These are phyloP conservation scores for Aspergillus eucalypticola DNA, from an alignment of 2,329 filamentous ascomycete genomes.

Conservation along the genomic window DNA sequence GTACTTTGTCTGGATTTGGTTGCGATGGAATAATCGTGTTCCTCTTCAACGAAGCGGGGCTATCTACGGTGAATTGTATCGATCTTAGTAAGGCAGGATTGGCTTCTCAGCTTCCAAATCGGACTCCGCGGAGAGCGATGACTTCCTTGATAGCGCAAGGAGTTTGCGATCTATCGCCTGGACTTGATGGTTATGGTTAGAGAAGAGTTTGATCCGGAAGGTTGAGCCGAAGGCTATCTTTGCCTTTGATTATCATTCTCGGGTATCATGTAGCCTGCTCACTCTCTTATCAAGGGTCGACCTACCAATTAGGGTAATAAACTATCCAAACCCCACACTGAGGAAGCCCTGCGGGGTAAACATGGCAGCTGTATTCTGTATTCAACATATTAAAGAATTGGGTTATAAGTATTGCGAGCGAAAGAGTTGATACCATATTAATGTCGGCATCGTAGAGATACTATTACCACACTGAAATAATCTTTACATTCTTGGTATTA, in stretches of 20 bases:
- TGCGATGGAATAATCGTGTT: background rate
- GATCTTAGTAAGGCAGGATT: background rate
- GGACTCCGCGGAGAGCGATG: background rate
- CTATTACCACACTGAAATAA: too few species aligned
- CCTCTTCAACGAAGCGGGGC: background rate
- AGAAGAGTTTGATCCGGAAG: background rate
- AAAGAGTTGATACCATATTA: too few species aligned
- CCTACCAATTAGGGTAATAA: background rate
- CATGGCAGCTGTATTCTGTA: background rate
- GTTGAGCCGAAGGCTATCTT: background rate
- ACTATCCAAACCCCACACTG: background rate
- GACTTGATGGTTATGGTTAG: background rate
- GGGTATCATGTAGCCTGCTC: background rate
- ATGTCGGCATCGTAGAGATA: too few species aligned
- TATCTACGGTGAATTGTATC: background rate
- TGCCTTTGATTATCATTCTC: background rate
- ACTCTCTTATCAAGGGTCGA: background rate
- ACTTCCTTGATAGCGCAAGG: background rate
- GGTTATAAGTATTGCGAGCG: too few species aligned
- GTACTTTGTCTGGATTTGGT: background rate
- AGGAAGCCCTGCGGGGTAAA: background rate
- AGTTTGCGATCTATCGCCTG: background rate
- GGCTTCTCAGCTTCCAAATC: background rate
- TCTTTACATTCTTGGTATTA: too few species aligned
- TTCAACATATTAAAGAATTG: background rate